Percentiles rank a stretch among this genome's conserved stretches.
Conservation (phyloP, 306 rosid species). For the Vicia villosa region DNA sequence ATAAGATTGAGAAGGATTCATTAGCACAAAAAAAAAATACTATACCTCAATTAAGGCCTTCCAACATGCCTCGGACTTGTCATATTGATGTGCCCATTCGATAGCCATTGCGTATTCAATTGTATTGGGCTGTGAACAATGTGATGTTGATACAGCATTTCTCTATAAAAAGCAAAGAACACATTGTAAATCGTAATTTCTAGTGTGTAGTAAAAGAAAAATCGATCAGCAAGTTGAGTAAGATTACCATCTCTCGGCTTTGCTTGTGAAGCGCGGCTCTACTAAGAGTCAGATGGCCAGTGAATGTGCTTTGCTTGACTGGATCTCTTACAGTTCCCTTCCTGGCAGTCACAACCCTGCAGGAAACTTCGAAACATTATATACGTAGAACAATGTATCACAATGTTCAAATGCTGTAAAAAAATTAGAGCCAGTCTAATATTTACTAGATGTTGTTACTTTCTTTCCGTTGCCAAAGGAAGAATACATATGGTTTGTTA, state of each 20-base stretch:
- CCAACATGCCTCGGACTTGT: slow-evolving; percentile 46
- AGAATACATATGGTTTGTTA: neutral
- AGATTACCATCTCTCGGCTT: slow-evolving; percentile 47
- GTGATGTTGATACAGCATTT: slow-evolving; percentile 67
- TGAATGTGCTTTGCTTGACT: slow-evolving; percentile 34
- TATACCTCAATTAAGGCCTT: slow-evolving; percentile 48
- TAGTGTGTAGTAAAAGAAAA: slow-evolving; percentile 1
- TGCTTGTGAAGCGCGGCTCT: slow-evolving; percentile 21
- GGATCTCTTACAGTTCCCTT: slow-evolving; percentile 40
- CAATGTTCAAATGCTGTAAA: slow-evolving; percentile 1
- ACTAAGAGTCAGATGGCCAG: slow-evolving; percentile 45
- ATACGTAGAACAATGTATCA: neutral
- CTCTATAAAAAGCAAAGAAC: slow-evolving; percentile 41
- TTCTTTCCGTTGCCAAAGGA: neutral
- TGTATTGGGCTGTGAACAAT: slow-evolving; percentile 62
- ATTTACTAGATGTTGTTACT: neutral
- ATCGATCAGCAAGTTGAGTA: slow-evolving; percentile 7
- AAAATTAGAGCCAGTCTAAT: slow-evolving; percentile 9
- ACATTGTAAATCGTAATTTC: slow-evolving; percentile 11
- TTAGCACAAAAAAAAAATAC: neutral
- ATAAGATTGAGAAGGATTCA: slow-evolving; percentile 12
- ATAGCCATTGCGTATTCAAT: slow-evolving; percentile 52
- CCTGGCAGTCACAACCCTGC: slow-evolving; percentile 44
- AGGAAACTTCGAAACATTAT: slow-evolving; percentile 1
- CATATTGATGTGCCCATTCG: slow-evolving; percentile 47